Conservation (phyloP, 1,284 basidiomycete species). For the Gymnopus androsaceus region DNA sequence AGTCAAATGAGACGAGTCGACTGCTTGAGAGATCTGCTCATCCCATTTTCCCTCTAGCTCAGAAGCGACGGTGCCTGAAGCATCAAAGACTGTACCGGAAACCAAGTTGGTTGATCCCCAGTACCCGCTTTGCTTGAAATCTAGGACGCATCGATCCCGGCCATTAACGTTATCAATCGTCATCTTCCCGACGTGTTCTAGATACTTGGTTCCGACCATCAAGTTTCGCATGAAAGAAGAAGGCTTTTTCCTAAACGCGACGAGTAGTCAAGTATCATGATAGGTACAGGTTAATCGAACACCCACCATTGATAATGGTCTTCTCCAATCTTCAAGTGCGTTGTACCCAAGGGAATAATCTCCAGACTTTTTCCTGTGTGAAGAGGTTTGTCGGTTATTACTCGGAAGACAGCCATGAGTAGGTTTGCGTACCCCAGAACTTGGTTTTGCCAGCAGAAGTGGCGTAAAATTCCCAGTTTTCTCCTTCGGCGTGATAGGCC, state of each 20-base stretch:
- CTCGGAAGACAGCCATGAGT: conserved; percentile 21
- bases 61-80: conserved; percentile 54
- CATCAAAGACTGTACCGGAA: conserved; percentile 58
- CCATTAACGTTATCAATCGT: conserved; percentile 64
- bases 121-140: conserved; percentile 85
- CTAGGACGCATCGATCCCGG: conserved; percentile 62
- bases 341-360: conserved; percentile 76
- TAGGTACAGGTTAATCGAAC: not conserved
- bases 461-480: conserved; percentile 72
- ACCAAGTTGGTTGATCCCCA: conserved; percentile 81
- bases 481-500: conserved; percentile 82
- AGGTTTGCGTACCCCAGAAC: conserved; percentile 73
- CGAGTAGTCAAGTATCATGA: not conserved
- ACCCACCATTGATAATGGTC: conserved; percentile 71
- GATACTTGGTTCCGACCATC: conserved; percentile 87
- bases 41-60: conserved; percentile 85
- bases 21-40: conserved; percentile 66
- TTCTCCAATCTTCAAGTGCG: conserved; percentile 61
- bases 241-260: conserved; percentile 67
- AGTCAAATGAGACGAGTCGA: conserved; percentile 69
- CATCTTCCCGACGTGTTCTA: conserved; percentile 81
- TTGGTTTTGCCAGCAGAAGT: conserved; percentile 82
- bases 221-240: conserved; percentile 89
- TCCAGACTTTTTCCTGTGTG: conserved; percentile 78
- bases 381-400: conserved; percentile 15